Base-by-base conservation (phyloP, 257 asterid genomes). In the Forsythia viridissima region DNA sequence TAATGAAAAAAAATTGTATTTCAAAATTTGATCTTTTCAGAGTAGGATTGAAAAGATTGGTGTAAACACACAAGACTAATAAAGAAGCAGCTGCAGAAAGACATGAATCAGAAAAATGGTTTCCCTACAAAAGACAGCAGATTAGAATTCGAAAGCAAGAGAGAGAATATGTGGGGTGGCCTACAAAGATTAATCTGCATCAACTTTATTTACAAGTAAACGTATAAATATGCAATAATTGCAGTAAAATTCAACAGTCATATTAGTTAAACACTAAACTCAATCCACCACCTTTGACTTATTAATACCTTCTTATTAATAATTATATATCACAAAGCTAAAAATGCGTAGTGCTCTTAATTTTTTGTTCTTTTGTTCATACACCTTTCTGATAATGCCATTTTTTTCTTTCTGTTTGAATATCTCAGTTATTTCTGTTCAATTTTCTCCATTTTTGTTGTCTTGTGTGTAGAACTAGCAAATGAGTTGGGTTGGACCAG, bases 231-330 rank as follows among this genome's bases (percentile, higher is more conserved):
- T 69, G 41, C 70, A 76, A 72, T 40, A 76, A 71, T 70, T 51
- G 43, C 52, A 40, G 68, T 80, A 74, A 81, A 73, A 72, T 83
- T 85, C 84, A 81, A 80, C 86, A 61, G 71, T 65, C 74, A 67
- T n/a, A 36, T 40, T 71, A 55, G 74, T 68, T 63, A 66, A 77
- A 83, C 21, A 44, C 30, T 66, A 76, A 72, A 84, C 70, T 52
- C 40, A 73, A 55, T 7, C 76, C 72, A 77, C 84, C 71, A 65
- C 46, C 61, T 46, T 80, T 90, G 90, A 84, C 88, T 80, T 80
- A 34, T 13, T 74, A 42, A 66, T 42, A 52, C 61, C 6, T 46
- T 61, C 65, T 74, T 18, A 63, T 63, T 63, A 63, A 63, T 21
- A 8, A 63, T 24, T 21, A 63, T 63, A 24, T 6, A 63, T 63